Base-by-base conservation (phyloP, 1,284 basidiomycete species). In the Tylopilus orsonianus region DNA sequence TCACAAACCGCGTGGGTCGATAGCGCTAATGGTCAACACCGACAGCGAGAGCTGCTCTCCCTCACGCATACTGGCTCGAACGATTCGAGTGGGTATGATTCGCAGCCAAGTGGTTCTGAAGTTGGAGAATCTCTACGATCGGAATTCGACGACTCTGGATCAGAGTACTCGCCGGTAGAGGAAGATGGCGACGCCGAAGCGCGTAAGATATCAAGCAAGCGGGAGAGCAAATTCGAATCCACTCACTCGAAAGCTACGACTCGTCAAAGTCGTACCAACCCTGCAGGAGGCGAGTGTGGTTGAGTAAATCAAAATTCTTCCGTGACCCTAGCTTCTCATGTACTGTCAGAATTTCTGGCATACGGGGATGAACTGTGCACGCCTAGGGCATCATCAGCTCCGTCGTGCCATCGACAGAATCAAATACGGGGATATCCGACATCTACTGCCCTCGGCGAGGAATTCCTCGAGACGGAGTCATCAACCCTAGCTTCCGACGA, bases 161-260 rank as follows among this genome's bases (percentile, higher is more conserved):
- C 60, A 1, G 68, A 66, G 34, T 62, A 65, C 41, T 71, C 64
- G 14, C 56, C 59, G 9, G 56, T 48, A n/a, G 48, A 58, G 26
- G 60, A 60, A 26, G 48, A 53, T 27, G 39, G 30, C n/a, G 44
- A 48, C 6, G 40, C 13, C 14, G 10, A 42, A 2, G 46, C 32
- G 23, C 44, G 27, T 8, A 26, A 32, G 27, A 32, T 9, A 52
- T 61, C 22, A 10, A 43, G 39, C 18, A 50, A 34, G 22, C 39
- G 52, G 38, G 50, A 48, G 18, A 22, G 32, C n/a, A 55, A 38
- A 23, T 16, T 23, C 5, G 55, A 53, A 24, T 54, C 40, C 38
- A 38, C 8, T 4, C 48, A 43, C 19, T 32, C 37, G 1, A 50
- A 38, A 18, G 9, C 34, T 16, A 19, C 40, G 4, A 2, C 20